Evolutionary conservation across 2,329 filamentous ascomycete genomes (phyloP).

Genomic region (Aspergillus melleus): DNA sequence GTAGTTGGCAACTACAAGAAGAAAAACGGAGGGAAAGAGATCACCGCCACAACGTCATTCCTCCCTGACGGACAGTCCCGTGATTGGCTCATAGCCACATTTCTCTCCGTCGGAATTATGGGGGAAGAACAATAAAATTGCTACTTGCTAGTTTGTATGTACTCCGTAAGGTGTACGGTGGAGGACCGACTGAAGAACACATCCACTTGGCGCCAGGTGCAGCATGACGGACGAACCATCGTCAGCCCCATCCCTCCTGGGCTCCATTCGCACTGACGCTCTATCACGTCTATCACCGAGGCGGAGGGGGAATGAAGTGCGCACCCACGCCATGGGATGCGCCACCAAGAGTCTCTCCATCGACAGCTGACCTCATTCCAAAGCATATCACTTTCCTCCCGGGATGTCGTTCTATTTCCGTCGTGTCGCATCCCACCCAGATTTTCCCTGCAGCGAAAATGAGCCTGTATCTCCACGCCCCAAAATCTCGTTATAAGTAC

Average conservation of each 20-base stretch:
- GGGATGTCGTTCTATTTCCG: not conserved
- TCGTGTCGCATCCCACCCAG: not conserved
- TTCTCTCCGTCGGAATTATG: not conserved
- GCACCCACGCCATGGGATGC: not conserved
- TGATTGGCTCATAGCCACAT: not conserved
- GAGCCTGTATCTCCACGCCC: not conserved
- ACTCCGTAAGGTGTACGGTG: too few relatives aligned
- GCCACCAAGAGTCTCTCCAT: not conserved
- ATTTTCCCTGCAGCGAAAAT: not conserved
- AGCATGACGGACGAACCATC: conserved; percentile 16
- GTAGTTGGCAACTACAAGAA: too few relatives aligned
- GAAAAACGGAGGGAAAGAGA: not conserved
- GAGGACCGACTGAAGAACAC: not conserved
- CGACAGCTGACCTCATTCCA: conserved; percentile 3
- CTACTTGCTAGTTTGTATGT: too few relatives aligned
- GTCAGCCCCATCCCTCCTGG: conserved; percentile 6
- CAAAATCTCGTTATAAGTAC: not conserved
- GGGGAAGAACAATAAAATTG: too few relatives aligned
- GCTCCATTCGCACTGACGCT: not conserved
- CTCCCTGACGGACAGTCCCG: not conserved
- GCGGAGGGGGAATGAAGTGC: not conserved
- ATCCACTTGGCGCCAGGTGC: not conserved
- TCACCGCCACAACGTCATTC: not conserved
- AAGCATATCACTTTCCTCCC: not conserved
- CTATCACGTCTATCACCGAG: conserved; percentile 1